Percentiles rank a stretch among this genome's conserved stretches.
phyloP scores from a whole-genome alignment of 2,329 filamentous ascomycete genomes.

The Ceratocystis alfenasii region DNA sequence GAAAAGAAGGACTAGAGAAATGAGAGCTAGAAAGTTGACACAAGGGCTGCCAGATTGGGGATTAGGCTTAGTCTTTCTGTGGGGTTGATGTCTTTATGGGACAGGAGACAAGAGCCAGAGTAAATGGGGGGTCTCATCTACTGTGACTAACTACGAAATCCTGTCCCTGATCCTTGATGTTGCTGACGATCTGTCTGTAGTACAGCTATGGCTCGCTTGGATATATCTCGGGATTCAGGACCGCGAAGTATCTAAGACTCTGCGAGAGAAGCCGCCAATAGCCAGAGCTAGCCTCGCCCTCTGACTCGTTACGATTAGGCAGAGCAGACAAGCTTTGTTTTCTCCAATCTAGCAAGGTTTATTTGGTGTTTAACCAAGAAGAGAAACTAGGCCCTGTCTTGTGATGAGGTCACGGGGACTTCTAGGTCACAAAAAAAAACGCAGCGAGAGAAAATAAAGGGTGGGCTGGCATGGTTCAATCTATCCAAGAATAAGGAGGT shows the following conservation, averaged over 20 bases:
- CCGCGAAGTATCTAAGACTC: background rate
- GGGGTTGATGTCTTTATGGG: background rate
- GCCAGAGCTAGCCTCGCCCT: too few relatives aligned
- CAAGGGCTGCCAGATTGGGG: constrained; percentile 1
- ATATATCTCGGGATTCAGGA: constrained; percentile 8
- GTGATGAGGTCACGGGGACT: constrained; percentile 6
- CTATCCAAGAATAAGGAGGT: background rate
- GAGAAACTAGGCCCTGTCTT: background rate
- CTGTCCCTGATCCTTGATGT: background rate
- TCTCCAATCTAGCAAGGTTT: background rate
- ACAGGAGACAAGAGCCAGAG: background rate
- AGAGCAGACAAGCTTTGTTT: background rate
- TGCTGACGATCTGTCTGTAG: constrained; percentile 1
- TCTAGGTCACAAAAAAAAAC: background rate
- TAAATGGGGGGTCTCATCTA: too few relatives aligned
- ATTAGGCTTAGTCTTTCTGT: background rate
- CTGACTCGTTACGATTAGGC: too few relatives aligned
- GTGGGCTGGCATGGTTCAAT: background rate
- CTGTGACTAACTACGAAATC: background rate
- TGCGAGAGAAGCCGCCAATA: too few relatives aligned
- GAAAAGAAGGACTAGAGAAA: background rate
- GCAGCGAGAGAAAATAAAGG: background rate
- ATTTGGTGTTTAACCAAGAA: background rate
- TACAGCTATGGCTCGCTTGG: background rate
- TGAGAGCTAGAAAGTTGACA: background rate